Evolutionary conservation across 306 rosid genomes (phyloP), one percentile per base, ranked within the genome.

Genomic region (Glycine latifolia): DNA sequence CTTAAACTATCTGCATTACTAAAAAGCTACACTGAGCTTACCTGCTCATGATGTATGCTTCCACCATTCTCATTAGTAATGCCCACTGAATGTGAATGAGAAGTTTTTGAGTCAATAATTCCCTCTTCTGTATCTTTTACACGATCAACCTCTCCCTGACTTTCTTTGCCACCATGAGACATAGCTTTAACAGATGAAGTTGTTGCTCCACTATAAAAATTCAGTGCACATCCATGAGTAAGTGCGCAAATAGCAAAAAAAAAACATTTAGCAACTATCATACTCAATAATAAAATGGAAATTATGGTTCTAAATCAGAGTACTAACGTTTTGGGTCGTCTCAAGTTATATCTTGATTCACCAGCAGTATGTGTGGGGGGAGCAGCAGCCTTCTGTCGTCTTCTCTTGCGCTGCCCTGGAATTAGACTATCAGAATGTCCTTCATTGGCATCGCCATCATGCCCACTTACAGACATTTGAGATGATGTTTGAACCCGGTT

Each of bases 311-410:
- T 44, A 73, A 52, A 68, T 81, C 52, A 74, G 47, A 35, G 56
- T 14, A 80, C 89, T 85, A 58, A 91, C 98, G 13, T 85, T 87
- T 85, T 94, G n/a, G 87, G 83, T 72, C 92, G 89, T 77, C 98
- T 90, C 75, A 95, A 88, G 88, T 93, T 95, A 85, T 95, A 95
- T 82, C 98, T 87, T 52, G 87, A 43, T 88, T 85, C 92, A 15
- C 75, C 90, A 48, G 91, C 87, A 82, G 82, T 52, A 85, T 85
- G 94, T 76, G 81, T 84, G 33, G 88, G 84, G 49, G 89, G 80
- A 76, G 85, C 79, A 79, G 56, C 78, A 77, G 74, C 84, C 83
- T 79, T 91, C 77, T 83, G 90, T 26, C 94, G 91, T 83, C 93
- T 87, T 82, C 76, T 91, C 89, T 89, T 89, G 53, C 62, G 91